Base-by-base conservation (phyloP, 2,329 filamentous ascomycete species). In the Penicillium brasilianum region DNA sequence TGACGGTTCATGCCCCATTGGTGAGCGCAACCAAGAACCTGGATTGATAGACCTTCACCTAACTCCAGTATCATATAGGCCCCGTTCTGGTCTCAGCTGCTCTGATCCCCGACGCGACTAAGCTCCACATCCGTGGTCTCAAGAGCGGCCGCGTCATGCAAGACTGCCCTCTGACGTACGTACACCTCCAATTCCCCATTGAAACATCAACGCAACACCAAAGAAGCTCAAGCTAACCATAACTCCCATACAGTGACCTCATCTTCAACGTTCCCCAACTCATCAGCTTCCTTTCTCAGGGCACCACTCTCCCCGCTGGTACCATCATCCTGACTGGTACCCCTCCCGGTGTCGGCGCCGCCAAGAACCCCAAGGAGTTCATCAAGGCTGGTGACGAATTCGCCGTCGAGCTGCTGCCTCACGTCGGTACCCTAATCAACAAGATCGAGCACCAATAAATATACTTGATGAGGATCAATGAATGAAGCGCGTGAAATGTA, bases 1-100 rank as follows among this genome's bases (percentile, higher is more conserved):
- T 57, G 85, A 87, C 64, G 82, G 82, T 30, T 78, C 82, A 2
- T 86, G 83, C 59, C 85, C 85, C 0, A 73, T 86, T 25, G 82
- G 80, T 73, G 67, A 60, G 67, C 51, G 34, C 59, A 14, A 22
- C 11, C 28, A 18, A 5, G 13, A 9, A 30, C 5, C 13, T 10
- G 25, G 1, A 22, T 48, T 41, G 14, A 37, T n/a, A 8, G 16
- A 5, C n/a, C 8, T 37, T 59, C 9, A 10, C 16, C 25, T 44
- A 32, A 62, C 32, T 44, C 4, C 1, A 53, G 7, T 20, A 28
- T n/a, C 16, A 3, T 36, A 77, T 36, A 77, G 84, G 83, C 1
- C 84, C 84, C 2, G 78, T 79, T 1, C 69, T 87, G 4, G 84
- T 84, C 11, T 84, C 75, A 2, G 66, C 74, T 1, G 68, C 73